These are phyloP conservation scores for Botrytis hyacinthi DNA, from an alignment of 2,329 filamentous ascomycete species.

Conservation along the genomic window DNA sequence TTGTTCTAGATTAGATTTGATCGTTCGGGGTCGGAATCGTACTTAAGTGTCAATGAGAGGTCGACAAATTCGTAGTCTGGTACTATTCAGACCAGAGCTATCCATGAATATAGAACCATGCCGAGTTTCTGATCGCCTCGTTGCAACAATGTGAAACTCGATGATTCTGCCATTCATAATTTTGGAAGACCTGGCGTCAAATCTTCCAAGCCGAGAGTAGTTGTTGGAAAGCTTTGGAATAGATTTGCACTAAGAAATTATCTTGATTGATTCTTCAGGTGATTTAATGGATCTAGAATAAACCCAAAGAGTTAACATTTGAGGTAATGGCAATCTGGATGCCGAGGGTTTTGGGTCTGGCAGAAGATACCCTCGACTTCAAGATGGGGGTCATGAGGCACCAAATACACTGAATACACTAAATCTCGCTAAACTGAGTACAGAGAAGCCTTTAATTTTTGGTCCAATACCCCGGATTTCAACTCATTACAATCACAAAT, in stretches of 20 bases:
- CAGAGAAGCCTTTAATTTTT: accelerated
- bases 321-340: background rate
- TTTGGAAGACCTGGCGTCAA: background rate
- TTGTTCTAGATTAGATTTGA: background rate
- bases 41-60: background rate
- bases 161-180: background rate
- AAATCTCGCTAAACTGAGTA: background rate
- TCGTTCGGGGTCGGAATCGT: background rate
- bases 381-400: background rate
- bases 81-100: background rate
- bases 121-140: background rate
- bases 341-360: background rate
- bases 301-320: accelerated
- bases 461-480: background rate
- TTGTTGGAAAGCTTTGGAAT: background rate
- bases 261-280: accelerated
- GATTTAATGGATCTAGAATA: background rate
- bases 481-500: constrained; percentile 31
- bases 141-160: background rate
- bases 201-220: background rate
- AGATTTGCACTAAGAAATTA: accelerated
- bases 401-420: background rate
- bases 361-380: background rate
- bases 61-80: background rate
- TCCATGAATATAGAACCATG: background rate